phyloP scores from a whole-genome alignment of 2,329 filamentous ascomycete genomes.

The Nannizziopsis barbatae region DNA sequence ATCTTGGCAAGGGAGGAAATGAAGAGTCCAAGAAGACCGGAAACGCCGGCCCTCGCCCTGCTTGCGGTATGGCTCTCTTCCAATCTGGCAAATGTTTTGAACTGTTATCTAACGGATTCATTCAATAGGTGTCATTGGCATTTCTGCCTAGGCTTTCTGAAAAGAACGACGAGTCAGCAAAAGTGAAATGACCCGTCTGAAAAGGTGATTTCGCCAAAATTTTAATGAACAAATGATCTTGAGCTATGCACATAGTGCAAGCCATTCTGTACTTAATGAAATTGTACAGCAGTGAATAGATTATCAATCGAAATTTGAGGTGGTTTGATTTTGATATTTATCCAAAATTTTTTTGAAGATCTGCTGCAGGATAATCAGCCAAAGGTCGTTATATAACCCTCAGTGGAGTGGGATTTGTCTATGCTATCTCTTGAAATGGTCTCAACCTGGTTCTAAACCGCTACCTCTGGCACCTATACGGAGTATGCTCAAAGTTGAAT shows the following conservation, averaged over 20 bases:
- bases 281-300: not conserved
- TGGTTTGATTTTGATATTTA: too few species aligned
- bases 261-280: not conserved
- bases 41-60: slow-evolving; percentile 84
- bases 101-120: not conserved
- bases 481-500: too few species aligned
- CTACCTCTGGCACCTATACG: too few species aligned
- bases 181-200: too few species aligned
- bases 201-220: too few species aligned
- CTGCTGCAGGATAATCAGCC: not conserved
- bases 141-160: slow-evolving; percentile 53
- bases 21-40: slow-evolving; percentile 98
- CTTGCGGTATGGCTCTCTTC: slow-evolving; percentile 60
- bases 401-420: too few species aligned
- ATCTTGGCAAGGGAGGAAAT: slow-evolving; percentile 82
- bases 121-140: slow-evolving; percentile 67
- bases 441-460: too few species aligned
- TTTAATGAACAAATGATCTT: too few species aligned
- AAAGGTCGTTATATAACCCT: too few species aligned
- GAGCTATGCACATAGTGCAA: not conserved
- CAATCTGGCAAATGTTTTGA: not conserved
- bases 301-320: not conserved
- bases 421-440: too few species aligned
- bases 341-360: not conserved
- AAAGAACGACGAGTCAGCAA: too few species aligned